Percentiles rank a stretch among this genome's conserved stretches.
Conservation (phyloP, 345 rosid genomes). For the Rhodamnia rubescens region DNA sequence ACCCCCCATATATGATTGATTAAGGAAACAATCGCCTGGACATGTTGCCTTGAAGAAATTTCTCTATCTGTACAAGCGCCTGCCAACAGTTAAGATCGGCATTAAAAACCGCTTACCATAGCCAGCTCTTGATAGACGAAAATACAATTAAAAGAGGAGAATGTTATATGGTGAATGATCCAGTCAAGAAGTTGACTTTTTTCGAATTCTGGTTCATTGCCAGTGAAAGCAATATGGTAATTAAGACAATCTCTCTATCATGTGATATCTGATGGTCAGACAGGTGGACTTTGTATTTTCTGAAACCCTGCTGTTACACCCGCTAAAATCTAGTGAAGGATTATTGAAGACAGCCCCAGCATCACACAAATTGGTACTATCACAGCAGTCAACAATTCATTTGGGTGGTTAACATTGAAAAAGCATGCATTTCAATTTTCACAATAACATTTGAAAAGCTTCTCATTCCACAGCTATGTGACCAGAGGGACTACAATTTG, state of each 20-base stretch:
- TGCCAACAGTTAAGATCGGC: slow-evolving; percentile 3
- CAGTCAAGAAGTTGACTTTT: not conserved
- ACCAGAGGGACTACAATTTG: not conserved
- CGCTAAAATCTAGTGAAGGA: not conserved
- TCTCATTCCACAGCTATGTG: not conserved
- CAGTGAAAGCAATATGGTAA: not conserved
- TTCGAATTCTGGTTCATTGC: not conserved
- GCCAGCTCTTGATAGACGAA: not conserved
- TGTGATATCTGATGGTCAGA: not conserved
- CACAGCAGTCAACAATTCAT: not conserved
- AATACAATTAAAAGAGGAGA: not conserved
- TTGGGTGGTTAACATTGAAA: not conserved
- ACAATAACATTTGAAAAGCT: not conserved
- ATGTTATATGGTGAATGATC: not conserved
- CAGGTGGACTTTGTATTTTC: not conserved
- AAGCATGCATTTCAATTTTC: not conserved
- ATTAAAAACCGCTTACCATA: not conserved
- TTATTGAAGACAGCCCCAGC: not conserved
- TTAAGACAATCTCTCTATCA: not conserved
- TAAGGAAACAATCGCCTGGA: slow-evolving; percentile 1
- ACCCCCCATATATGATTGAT: not conserved
- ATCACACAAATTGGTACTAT: not conserved
- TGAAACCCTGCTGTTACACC: not conserved
- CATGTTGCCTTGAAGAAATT: not conserved
- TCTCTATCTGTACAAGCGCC: slow-evolving; percentile 26